Base-by-base conservation (phyloP, 2,329 filamentous ascomycete species). In the Grosmannia serpens region DNA sequence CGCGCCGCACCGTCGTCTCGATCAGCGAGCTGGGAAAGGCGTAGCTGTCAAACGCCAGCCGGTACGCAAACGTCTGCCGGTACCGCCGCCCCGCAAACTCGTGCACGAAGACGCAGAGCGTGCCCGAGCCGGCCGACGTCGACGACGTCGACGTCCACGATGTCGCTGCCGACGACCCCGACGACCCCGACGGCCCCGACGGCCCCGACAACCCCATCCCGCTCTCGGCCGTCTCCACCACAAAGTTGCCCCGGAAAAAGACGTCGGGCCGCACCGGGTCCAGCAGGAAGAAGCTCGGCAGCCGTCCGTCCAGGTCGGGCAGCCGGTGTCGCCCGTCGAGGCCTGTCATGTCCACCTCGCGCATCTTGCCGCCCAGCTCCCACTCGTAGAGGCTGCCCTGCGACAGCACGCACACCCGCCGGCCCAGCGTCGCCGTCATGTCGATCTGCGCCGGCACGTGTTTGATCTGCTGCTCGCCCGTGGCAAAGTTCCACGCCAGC, bases 261-360 rank as follows among this genome's bases (percentile, higher is more conserved):
- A 60, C 44, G 54, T 61, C 58, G 2, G 49, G 27, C 55, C 57
- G 51, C 29, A 59, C 46, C 1, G 58, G 58, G 49, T 62, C 60
- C 4, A 60, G 46, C 17, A 64, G 7, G 6, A 64, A 58, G 53
- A 50, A 61, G 57, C 59, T 62, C 20, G 60, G 57, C 15, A 64
- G 60, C 3, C 61, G 59, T 7, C 60, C 57, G 56, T 63, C 61
- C 9, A 35, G 38, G 35, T 62, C 60, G 6, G 61, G 61, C 59
- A 59, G 55, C 20, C 46, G 58, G 54, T 63, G 59, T 10, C 47
- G 52, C 3, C 29, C 38, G 20, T 57, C 59, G 0, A 63, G 56
- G 6, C 58, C 59, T 0, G 59, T 41, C 55, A 59, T 53, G 41
- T 62, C 58, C 13, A 56, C 60, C 9, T 60, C 44, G 24, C 20